Evolutionary conservation across 495 filamentous ascomycete genomes (phyloP).

Genomic region (Penicillium angulare): DNA sequence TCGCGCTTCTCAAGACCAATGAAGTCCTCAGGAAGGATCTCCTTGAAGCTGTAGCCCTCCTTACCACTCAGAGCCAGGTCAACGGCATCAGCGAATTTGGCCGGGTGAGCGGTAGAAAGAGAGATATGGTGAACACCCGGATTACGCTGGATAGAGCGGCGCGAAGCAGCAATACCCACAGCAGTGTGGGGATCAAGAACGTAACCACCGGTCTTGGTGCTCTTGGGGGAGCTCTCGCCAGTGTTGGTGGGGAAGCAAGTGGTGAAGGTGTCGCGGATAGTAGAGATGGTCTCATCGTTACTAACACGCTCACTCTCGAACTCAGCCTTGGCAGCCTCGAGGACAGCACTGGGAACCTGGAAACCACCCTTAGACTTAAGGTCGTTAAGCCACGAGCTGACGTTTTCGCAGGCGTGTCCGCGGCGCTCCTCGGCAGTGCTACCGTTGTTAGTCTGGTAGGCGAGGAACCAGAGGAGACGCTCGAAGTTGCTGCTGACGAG

Average conservation of each 20-base stretch:
- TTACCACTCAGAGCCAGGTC: constrained; percentile 67
- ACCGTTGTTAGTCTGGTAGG: constrained; percentile 55
- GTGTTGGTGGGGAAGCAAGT: constrained; percentile 35
- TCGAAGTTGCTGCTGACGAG: constrained; percentile 95
- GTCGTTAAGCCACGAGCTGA: constrained; percentile 68
- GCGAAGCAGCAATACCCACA: constrained; percentile 72
- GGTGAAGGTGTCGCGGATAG: constrained; percentile 65
- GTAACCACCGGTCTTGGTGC: constrained; percentile 52
- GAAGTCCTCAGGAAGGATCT: constrained; percentile 78
- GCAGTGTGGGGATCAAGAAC: constrained; percentile 91
- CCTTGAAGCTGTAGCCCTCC: constrained; percentile 65
- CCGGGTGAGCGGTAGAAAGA: constrained; percentile 34
- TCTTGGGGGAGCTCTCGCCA: constrained; percentile 28
- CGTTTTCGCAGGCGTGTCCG: constrained; percentile 50
- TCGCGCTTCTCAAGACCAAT: constrained; percentile 65
- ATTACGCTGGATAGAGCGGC: constrained; percentile 59
- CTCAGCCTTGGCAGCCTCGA: constrained; percentile 58
- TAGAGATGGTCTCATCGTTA: constrained; percentile 71
- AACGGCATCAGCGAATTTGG: constrained; percentile 59
- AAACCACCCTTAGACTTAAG: constrained; percentile 83
- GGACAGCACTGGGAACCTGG: constrained; percentile 63
- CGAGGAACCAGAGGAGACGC: constrained; percentile 90
- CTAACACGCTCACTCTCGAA: constrained; percentile 84
- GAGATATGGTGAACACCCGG: constrained; percentile 64
- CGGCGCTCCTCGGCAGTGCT: constrained; percentile 33